These are phyloP conservation scores for Penicillium sp. DNA, from an alignment of 2,329 filamentous ascomycete genomes.

Conservation along the genomic window DNA sequence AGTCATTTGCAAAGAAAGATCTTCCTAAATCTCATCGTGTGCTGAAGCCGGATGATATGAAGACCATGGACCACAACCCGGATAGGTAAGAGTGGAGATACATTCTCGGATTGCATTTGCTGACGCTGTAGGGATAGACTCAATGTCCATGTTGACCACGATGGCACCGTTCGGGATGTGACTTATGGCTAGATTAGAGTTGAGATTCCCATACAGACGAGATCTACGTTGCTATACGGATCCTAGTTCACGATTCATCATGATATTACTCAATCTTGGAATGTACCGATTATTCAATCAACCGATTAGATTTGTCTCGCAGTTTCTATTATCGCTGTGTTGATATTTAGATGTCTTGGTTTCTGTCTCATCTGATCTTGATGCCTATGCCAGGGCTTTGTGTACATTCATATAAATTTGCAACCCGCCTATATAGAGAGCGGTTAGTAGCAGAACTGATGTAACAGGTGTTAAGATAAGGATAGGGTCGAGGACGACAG, in stretches of 20 bases:
- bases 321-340: too few species aligned
- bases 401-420: too few species aligned
- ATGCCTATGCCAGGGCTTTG: too few species aligned
- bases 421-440: too few species aligned
- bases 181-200: conserved; percentile 31
- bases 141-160: conserved; percentile 43
- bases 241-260: background rate
- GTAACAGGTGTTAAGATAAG: too few species aligned
- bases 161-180: conserved; percentile 43
- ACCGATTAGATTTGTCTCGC: too few species aligned
- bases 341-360: too few species aligned
- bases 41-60: conserved; percentile 36
- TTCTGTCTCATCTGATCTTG: too few species aligned
- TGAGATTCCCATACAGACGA: background rate
- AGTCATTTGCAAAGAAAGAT: conserved; percentile 46
- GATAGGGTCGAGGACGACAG: too few species aligned
- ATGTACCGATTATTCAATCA: background rate
- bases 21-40: conserved; percentile 44
- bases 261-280: background rate
- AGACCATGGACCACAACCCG: conserved; percentile 41
- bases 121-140: conserved; percentile 26
- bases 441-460: too few species aligned
- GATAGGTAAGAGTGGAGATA: conserved; percentile 32
- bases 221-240: background rate
- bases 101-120: background rate